A percentile compares a stretch with the other conserved stretches of the same genome.
These are phyloP conservation scores for Penicillium sclerotigenum DNA, from an alignment of 2,329 filamentous ascomycete genomes.

Conservation along the genomic window DNA sequence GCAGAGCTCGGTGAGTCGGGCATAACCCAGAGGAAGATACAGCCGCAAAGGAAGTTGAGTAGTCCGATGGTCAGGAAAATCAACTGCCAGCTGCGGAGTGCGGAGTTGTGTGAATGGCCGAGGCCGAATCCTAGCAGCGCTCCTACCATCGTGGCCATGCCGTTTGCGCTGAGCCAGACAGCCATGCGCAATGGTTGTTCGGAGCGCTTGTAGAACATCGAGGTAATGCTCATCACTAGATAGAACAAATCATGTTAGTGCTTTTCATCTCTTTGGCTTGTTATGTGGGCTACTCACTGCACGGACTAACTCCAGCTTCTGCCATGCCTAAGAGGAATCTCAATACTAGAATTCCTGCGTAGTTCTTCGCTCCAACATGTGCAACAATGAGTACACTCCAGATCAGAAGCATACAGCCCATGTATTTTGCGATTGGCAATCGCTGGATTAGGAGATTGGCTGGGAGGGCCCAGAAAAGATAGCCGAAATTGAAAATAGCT, in stretches of 20 bases:
- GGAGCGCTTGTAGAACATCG: constrained; percentile 40
- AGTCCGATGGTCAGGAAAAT: constrained; percentile 43
- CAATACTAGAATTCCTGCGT: constrained; percentile 45
- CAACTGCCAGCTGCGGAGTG: constrained; percentile 38
- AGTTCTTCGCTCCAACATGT: constrained; percentile 40
- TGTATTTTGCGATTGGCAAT: constrained; percentile 43
- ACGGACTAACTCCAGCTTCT: constrained; percentile 37
- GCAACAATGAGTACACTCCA: constrained; percentile 45
- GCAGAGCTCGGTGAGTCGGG: constrained; percentile 41
- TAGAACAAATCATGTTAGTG: constrained; percentile 7
- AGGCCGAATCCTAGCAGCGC: constrained; percentile 38
- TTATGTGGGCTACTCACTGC: constrained; percentile 18
- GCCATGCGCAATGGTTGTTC: constrained; percentile 38
- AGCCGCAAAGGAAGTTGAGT: constrained; percentile 46
- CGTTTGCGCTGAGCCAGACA: constrained; percentile 38
- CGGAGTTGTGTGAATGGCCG: constrained; percentile 31
- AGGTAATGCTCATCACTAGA: constrained; percentile 35
- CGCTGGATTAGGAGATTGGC: constrained; percentile 44
- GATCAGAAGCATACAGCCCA: constrained; percentile 40
- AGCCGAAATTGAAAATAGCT: constrained; percentile 46
- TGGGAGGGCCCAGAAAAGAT: constrained; percentile 41
- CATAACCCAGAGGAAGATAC: constrained; percentile 34
- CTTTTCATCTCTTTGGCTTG: not conserved
- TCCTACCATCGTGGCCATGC: constrained; percentile 38
- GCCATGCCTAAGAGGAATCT: constrained; percentile 48